Evolutionary conservation across 805 yeast genomes (phyloP).

Genomic region (Kregervanrija fluxuum): DNA sequence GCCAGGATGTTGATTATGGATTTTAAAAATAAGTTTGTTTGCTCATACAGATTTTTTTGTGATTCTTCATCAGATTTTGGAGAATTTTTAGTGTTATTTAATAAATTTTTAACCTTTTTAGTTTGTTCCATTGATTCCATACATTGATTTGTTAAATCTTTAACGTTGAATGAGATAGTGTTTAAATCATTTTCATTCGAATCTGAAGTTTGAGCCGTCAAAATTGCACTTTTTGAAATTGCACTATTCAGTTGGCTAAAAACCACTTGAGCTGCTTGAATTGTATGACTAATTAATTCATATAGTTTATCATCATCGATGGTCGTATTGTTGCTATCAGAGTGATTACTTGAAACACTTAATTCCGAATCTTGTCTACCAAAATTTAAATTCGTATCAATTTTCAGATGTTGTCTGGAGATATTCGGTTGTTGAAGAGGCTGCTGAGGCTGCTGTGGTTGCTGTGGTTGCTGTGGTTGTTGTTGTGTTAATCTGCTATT

Average conservation of each 20-base stretch:
- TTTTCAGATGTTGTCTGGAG: slow-evolving; percentile 17
- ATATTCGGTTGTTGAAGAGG: slow-evolving; percentile 6
- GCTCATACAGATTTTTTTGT: slow-evolving; percentile 73
- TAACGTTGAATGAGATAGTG: slow-evolving; percentile 53
- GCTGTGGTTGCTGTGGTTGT: neutral
- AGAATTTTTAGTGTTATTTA: slow-evolving; percentile 39
- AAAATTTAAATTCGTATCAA: slow-evolving; percentile 16
- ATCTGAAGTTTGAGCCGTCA: slow-evolving; percentile 31
- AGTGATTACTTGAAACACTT: slow-evolving; percentile 11
- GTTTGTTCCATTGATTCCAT: slow-evolving; percentile 79
- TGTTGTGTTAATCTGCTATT: neutral
- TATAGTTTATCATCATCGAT: slow-evolving; percentile 24
- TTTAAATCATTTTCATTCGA: slow-evolving; percentile 2
- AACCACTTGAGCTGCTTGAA: slow-evolving; percentile 61
- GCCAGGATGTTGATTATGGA: slow-evolving; percentile 80
- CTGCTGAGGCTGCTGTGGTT: neutral
- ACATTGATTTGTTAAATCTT: slow-evolving; percentile 72
- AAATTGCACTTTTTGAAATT: slow-evolving; percentile 56
- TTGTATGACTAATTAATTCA: slow-evolving; percentile 24
- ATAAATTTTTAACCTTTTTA: slow-evolving; percentile 48
- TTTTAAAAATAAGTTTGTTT: slow-evolving; percentile 72
- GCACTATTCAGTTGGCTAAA: slow-evolving; percentile 67
- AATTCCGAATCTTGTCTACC: slow-evolving; percentile 26
- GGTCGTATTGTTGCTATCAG: slow-evolving; percentile 2
- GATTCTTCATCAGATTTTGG: slow-evolving; percentile 32